A percentile compares a stretch with the other conserved stretches of the same genome.
phyloP scores from a whole-genome alignment of 257 asterid species.

The Penstemon eatonii region DNA sequence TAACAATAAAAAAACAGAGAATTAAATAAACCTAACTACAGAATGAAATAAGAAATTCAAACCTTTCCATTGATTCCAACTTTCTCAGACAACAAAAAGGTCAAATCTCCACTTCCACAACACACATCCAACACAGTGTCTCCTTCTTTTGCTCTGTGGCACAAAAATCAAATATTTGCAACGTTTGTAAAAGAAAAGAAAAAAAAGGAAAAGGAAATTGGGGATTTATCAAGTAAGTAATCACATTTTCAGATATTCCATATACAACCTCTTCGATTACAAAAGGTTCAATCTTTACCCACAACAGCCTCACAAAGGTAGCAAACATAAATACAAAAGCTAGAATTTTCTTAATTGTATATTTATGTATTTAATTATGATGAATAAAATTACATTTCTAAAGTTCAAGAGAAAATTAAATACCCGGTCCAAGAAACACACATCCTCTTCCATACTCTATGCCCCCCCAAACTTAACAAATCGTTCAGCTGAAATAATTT shows the following conservation, averaged over 20 bases:
- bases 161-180: not conserved
- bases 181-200: not conserved
- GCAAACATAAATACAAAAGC: not conserved
- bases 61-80: constrained; percentile 81
- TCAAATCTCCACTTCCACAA: constrained; percentile 93
- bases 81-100: constrained; percentile 75
- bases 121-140: constrained; percentile 79
- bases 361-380: no score
- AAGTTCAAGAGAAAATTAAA: not conserved
- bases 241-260: no score
- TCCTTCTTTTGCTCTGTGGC: constrained; percentile 71
- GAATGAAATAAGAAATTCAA: constrained; percentile 13
- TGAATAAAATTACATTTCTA: not conserved
- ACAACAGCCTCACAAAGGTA: not conserved
- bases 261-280: not conserved
- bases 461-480: constrained; percentile 67
- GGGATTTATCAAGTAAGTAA: not conserved
- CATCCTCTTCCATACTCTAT: constrained; percentile 91
- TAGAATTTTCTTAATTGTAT: not conserved
- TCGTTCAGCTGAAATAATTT: constrained; percentile 63
- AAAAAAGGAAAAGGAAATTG: not conserved
- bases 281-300: constrained; percentile 22
- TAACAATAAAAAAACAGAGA: not conserved
- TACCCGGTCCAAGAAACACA: constrained; percentile 90
- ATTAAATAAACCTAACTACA: not conserved